Evolutionary conservation across 371 early-diverging fungal species (phyloP).

Genomic region (Dentiscutata heterogama): DNA sequence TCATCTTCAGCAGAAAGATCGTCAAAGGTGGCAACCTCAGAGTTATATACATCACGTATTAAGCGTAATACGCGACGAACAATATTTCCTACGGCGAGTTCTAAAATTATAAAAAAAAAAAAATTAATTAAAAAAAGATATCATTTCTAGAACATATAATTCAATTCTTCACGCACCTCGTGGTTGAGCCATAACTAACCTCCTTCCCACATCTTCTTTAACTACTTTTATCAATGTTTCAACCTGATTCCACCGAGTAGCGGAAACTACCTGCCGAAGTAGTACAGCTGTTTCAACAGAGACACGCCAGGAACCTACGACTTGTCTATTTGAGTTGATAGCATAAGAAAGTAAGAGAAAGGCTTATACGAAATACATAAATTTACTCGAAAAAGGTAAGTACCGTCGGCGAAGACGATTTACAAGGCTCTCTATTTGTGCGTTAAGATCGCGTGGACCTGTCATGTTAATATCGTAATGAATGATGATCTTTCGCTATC

Average conservation of each 20-base stretch:
- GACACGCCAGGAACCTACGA: constrained; percentile 79
- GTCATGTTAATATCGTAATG: constrained; percentile 20
- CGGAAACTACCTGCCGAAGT: constrained; percentile 81
- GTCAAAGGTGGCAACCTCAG: constrained; percentile 39
- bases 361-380: constrained; percentile 6
- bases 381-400: neutral
- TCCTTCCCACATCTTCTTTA: constrained; percentile 68
- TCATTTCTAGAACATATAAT: neutral
- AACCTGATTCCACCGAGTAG: constrained; percentile 78
- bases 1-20: constrained; percentile 10
- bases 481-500: no score
- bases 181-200: constrained; percentile 85
- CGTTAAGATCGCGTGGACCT: constrained; percentile 34
- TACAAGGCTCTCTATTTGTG: constrained; percentile 41
- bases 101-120: no score
- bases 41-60: constrained; percentile 76
- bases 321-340: constrained; percentile 64
- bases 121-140: no score
- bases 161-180: constrained; percentile 60
- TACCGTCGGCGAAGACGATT: constrained; percentile 43
- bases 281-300: constrained; percentile 85
- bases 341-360: neutral
- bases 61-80: constrained; percentile 85
- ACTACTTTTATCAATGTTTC: constrained; percentile 70
- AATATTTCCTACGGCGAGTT: constrained; percentile 90